phyloP scores from a whole-genome alignment of 2,329 filamentous ascomycete genomes.

The Colletotrichum liaoningense region DNA sequence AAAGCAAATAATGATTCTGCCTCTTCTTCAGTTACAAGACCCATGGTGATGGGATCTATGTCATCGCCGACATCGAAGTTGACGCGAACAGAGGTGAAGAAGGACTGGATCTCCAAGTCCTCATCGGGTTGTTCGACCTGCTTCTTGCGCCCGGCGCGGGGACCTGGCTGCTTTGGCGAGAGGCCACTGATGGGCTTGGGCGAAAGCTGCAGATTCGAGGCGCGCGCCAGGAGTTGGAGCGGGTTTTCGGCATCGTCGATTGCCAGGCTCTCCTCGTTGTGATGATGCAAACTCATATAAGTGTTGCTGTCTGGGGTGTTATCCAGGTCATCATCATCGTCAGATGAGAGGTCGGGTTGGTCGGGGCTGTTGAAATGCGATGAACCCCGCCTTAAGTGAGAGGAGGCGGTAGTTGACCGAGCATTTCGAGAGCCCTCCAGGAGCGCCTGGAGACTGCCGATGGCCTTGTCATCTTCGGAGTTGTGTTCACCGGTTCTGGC shows the following conservation, averaged over 20 bases:
- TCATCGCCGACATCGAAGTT: constrained; percentile 72
- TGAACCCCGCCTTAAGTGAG: constrained; percentile 32
- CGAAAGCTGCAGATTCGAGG: constrained; percentile 74
- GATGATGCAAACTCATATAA: constrained; percentile 39
- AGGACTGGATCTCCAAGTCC: constrained; percentile 66
- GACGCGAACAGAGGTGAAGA: constrained; percentile 74
- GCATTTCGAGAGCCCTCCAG: constrained; percentile 44
- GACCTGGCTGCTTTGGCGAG: constrained; percentile 33
- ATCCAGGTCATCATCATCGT: constrained; percentile 46
- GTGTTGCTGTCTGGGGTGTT: constrained; percentile 40
- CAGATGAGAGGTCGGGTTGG: constrained; percentile 46
- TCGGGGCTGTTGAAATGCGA: constrained; percentile 37
- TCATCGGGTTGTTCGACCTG: constrained; percentile 45
- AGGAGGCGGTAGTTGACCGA: constrained; percentile 38
- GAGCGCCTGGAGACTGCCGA: constrained; percentile 55
- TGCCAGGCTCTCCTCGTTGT: constrained; percentile 63
- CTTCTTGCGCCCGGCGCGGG: constrained; percentile 34
- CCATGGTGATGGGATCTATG: constrained; percentile 76
- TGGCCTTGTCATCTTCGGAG: constrained; percentile 57
- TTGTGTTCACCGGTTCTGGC: constrained; percentile 59
- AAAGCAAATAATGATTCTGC: constrained; percentile 73
- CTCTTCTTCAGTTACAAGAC: constrained; percentile 74
- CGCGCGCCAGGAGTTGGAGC: constrained; percentile 77
- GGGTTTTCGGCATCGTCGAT: constrained; percentile 82
- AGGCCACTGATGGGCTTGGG: constrained; percentile 45